Evolutionary conservation across 2,329 filamentous ascomycete genomes (phyloP).

Genomic region (Helminthosporium solani): DNA sequence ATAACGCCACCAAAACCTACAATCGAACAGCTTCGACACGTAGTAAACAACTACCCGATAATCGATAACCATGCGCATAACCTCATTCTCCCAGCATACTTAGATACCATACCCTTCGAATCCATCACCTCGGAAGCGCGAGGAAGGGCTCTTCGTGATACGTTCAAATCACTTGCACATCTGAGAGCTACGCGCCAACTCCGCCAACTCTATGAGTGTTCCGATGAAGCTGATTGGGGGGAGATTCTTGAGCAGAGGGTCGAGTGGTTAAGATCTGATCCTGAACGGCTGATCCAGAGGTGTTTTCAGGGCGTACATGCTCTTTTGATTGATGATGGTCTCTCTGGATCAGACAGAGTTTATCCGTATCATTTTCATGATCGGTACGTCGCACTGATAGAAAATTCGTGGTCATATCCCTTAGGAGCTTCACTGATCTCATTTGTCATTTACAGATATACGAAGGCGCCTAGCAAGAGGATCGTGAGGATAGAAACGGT

Average conservation of each 20-base stretch:
- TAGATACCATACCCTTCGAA: conserved; percentile 56
- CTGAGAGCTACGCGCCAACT: conserved; percentile 70
- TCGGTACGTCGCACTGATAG: conserved; percentile 22
- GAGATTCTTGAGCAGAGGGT: conserved; percentile 54
- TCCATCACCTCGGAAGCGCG: conserved; percentile 72
- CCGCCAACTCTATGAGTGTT: conserved; percentile 62
- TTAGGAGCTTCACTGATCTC: background rate
- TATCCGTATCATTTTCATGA: conserved; percentile 61
- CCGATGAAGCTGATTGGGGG: conserved; percentile 59
- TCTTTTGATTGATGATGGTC: conserved; percentile 76
- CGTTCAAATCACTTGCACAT: conserved; percentile 65
- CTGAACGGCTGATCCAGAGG: conserved; percentile 58
- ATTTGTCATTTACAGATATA: conserved; percentile 48
- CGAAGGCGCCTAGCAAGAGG: conserved; percentile 63
- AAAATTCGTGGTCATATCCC: background rate
- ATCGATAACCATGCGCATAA: conserved; percentile 75
- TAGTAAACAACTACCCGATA: conserved; percentile 53
- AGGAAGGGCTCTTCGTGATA: conserved; percentile 65
- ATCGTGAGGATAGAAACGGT: conserved; percentile 77
- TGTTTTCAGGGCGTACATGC: conserved; percentile 73
- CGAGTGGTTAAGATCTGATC: conserved; percentile 48
- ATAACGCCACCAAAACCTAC: conserved; percentile 20
- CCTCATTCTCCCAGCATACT: conserved; percentile 56
- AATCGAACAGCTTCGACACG: conserved; percentile 34
- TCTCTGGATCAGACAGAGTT: conserved; percentile 56